Conservation (phyloP, 2,329 filamentous ascomycete species). For the Sclerotiophoma versabilis region DNA sequence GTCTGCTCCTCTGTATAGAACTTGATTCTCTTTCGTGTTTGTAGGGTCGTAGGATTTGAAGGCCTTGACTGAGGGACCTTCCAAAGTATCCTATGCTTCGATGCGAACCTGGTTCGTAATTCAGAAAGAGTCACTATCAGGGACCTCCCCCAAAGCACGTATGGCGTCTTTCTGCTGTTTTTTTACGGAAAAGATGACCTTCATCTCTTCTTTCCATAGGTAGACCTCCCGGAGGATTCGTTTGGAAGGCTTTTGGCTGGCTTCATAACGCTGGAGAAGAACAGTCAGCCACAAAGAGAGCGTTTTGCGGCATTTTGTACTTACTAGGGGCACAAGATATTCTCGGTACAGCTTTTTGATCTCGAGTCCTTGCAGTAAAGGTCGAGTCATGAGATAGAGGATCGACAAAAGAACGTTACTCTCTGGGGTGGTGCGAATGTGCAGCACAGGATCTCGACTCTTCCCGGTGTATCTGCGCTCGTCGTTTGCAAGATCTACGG, state of each 20-base stretch:
- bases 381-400: too few species aligned
- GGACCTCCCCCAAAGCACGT: background rate
- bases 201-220: conserved; percentile 14
- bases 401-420: too few species aligned
- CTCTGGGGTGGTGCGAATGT: too few species aligned
- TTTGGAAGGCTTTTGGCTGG: conserved; percentile 8
- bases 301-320: too few species aligned
- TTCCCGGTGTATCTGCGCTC: too few species aligned
- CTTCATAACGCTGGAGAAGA: conserved; percentile 5
- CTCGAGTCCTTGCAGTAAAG: too few species aligned
- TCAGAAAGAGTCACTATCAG: background rate
- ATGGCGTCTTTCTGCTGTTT: background rate
- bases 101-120: background rate
- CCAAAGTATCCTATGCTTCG: background rate
- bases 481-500: too few species aligned
- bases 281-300: background rate
- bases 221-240: conserved; percentile 9
- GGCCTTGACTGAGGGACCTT: background rate
- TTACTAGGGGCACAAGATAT: too few species aligned
- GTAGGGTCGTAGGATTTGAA: background rate
- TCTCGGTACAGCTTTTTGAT: too few species aligned
- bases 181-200: background rate
- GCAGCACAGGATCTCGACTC: too few species aligned
- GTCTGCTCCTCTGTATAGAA: conserved; percentile 1
- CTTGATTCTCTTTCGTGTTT: background rate